phyloP scores from a whole-genome alignment of 768 basidiomycete species.

The Rubroboletus satanas region DNA sequence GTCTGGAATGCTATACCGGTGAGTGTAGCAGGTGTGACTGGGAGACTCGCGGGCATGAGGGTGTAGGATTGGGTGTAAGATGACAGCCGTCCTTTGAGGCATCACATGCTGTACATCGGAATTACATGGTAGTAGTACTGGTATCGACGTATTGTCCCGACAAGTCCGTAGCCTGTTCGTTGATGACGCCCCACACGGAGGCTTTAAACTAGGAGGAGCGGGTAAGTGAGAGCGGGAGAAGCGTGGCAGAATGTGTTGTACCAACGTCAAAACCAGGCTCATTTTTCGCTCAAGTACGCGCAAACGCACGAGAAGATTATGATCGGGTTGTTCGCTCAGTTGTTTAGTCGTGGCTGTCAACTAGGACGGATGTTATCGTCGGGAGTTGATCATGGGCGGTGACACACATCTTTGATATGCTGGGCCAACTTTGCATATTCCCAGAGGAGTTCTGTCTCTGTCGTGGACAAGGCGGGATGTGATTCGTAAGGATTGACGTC shows the following conservation, averaged over 20 bases:
- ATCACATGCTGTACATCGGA: no score
- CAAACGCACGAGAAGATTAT: slow-evolving; percentile 68
- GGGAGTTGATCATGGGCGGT: background rate
- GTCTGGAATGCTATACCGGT: slow-evolving; percentile 81
- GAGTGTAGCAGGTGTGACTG: slow-evolving; percentile 39
- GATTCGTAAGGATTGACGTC: slow-evolving; percentile 68
- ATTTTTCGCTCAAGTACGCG: slow-evolving; percentile 89
- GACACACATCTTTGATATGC: slow-evolving; percentile 70
- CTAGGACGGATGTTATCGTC: slow-evolving; percentile 34
- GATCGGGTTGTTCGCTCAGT: slow-evolving; percentile 74
- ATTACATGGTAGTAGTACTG: slow-evolving; percentile 13
- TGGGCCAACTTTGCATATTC: slow-evolving; percentile 88
- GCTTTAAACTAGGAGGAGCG: slow-evolving; percentile 73
- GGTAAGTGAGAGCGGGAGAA: slow-evolving; percentile 2
- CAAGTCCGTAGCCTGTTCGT: slow-evolving; percentile 53
- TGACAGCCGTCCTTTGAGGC: no score
- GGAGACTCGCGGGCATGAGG: slow-evolving; percentile 48
- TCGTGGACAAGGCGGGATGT: slow-evolving; percentile 58
- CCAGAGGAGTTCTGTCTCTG: slow-evolving; percentile 83
- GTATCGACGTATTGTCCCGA: slow-evolving; percentile 18
- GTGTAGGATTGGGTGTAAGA: slow-evolving; percentile 24
- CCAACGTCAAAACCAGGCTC: slow-evolving; percentile 90
- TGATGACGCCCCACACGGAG: slow-evolving; percentile 92
- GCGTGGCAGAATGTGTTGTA: slow-evolving; percentile 27
- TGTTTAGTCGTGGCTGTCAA: slow-evolving; percentile 62